Conservation (phyloP, 495 filamentous ascomycete genomes). For the Aspergillus asperescens region DNA sequence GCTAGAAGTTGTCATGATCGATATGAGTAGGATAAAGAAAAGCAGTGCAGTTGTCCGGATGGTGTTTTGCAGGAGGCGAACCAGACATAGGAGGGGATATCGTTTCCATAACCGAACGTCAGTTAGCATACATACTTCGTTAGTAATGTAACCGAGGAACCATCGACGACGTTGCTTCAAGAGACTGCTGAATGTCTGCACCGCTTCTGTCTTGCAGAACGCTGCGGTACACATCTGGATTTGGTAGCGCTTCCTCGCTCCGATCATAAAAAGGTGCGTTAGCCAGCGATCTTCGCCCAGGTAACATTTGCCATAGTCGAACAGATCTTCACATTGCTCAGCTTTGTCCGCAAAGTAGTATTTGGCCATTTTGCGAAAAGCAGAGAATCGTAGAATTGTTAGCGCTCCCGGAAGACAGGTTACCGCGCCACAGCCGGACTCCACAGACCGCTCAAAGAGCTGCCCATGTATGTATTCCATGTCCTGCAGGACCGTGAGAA, state of each 20-base stretch:
- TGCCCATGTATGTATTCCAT: conserved; percentile 99
- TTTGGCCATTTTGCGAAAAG: conserved; percentile 94
- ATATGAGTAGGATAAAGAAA: conserved; percentile 92
- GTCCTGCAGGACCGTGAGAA: conserved; percentile 91
- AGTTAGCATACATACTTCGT: conserved; percentile 98
- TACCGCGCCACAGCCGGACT: conserved; percentile 91
- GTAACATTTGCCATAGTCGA: conserved; percentile 95
- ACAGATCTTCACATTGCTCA: conserved; percentile 92
- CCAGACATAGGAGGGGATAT: conserved; percentile 82
- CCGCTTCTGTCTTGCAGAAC: conserved; percentile 98
- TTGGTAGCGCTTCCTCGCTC: conserved; percentile 84
- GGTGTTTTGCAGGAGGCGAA: conserved; percentile 94
- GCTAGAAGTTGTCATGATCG: conserved; percentile 79
- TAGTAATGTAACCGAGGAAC: conserved; percentile 98
- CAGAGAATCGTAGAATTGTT: conserved; percentile 93
- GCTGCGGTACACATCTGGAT: conserved; percentile 97
- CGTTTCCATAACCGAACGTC: conserved; percentile 86
- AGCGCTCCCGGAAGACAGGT: conserved; percentile 93
- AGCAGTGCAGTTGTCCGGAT: conserved; percentile 92
- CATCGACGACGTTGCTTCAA: conserved; percentile 93
- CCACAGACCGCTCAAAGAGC: conserved; percentile 92
- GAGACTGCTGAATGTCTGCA: conserved; percentile 78
- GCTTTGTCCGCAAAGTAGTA: conserved; percentile 99
- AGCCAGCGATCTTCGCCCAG: conserved; percentile 96
- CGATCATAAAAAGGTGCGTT: conserved; percentile 98